phyloP scores from a whole-genome alignment of 306 rosid species.

The Inga oerstediana region DNA sequence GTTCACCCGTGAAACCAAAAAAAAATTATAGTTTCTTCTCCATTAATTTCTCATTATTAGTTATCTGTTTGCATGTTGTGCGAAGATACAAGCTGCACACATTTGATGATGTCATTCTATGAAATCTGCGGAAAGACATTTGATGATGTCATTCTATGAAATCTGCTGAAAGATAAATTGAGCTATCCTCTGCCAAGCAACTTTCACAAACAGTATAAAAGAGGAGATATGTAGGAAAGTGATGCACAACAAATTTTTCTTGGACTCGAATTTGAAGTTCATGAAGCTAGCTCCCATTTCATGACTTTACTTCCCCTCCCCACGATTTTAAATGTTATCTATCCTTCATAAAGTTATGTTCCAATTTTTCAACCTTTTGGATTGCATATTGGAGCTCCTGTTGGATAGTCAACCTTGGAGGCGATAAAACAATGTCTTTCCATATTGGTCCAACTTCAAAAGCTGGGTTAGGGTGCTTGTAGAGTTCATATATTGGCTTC shows the following conservation, averaged over 20 bases:
- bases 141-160: background rate
- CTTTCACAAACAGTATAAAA: background rate
- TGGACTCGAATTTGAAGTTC: slow-evolving; percentile 29
- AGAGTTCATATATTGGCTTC: slow-evolving; percentile 81
- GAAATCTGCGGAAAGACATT: background rate
- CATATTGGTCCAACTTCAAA: slow-evolving; percentile 79
- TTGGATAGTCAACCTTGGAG: slow-evolving; percentile 82
- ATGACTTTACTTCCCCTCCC: background rate
- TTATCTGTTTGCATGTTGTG: background rate
- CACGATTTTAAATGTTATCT: background rate
- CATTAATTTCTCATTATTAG: background rate
- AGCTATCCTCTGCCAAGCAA: background rate
- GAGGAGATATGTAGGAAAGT: slow-evolving; percentile 9
- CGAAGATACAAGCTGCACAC: background rate
- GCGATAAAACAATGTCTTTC: slow-evolving; percentile 92
- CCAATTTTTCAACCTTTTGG: slow-evolving; percentile 64
- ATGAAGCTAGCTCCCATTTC: slow-evolving; percentile 23
- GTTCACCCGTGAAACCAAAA: background rate
- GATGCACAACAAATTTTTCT: slow-evolving; percentile 25
- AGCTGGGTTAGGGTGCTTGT: slow-evolving; percentile 77
- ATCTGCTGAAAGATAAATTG: background rate
- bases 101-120: background rate
- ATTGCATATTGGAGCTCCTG: slow-evolving; percentile 89
- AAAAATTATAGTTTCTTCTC: background rate
- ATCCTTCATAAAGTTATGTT: slow-evolving; percentile 28